A percentile compares a stretch with the other conserved stretches of the same genome.
Conservation (phyloP, 495 filamentous ascomycete genomes). For the Trichoderma parareesei region DNA sequence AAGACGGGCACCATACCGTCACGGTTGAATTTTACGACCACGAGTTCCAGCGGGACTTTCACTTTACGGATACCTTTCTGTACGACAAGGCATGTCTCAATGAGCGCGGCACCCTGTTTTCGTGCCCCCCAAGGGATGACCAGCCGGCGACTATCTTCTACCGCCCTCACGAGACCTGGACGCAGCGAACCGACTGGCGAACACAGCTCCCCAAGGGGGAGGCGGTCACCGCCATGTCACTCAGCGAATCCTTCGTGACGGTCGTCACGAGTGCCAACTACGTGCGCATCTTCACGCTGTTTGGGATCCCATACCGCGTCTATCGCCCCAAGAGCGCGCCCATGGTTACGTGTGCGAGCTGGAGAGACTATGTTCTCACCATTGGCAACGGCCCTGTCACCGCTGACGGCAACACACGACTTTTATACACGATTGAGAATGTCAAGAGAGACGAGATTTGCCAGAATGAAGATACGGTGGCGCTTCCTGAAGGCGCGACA, state of each 20-base stretch:
- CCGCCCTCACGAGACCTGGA: conserved; percentile 95
- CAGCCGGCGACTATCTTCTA: conserved; percentile 84
- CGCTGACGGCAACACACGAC: conserved; percentile 61
- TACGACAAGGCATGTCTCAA: conserved; percentile 93
- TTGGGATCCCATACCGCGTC: conserved; percentile 78
- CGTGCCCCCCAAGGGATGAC: conserved; percentile 61
- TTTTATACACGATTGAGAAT: conserved; percentile 87
- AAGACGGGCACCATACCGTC: conserved; percentile 88
- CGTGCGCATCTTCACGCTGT: conserved; percentile 85
- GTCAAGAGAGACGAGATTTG: conserved; percentile 86
- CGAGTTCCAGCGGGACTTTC: conserved; percentile 84
- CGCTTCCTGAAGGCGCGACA: conserved; percentile 61
- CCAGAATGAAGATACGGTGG: conserved; percentile 86
- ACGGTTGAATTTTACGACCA: conserved; percentile 97
- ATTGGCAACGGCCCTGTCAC: conserved; percentile 85
- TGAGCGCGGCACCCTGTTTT: conserved; percentile 80
- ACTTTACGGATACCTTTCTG: conserved; percentile 90
- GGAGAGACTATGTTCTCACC: conserved; percentile 88
- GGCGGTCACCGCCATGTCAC: conserved; percentile 73
- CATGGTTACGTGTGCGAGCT: conserved; percentile 84
- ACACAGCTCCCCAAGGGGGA: conserved; percentile 77
- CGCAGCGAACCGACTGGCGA: conserved; percentile 80
- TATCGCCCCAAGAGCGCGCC: conserved; percentile 85
- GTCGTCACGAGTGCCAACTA: conserved; percentile 79
- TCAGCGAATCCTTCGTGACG: conserved; percentile 84